phyloP scores from a whole-genome alignment of 148 eudicot species.

The Heliosperma pusillum region DNA sequence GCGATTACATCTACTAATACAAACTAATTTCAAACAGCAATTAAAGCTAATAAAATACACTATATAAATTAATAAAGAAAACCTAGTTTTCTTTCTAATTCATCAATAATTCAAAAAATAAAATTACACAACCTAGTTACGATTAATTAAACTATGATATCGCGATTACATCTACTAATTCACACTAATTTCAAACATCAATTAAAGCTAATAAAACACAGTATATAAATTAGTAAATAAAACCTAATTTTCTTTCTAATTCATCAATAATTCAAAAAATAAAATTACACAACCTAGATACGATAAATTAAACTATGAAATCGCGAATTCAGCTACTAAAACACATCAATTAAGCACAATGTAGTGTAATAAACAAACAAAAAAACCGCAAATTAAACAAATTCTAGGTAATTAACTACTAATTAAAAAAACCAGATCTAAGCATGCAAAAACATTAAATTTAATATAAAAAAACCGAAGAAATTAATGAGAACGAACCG shows the following conservation, averaged over 20 bases:
- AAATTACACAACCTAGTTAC: too few relatives aligned
- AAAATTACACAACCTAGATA: too few relatives aligned
- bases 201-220: not conserved
- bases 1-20: not conserved
- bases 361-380: not conserved
- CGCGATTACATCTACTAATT: too few relatives aligned
- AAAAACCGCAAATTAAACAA: not conserved
- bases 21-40: too few relatives aligned
- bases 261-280: not conserved
- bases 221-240: too few relatives aligned
- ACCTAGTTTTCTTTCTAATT: not conserved
- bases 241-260: not conserved
- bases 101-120: too few relatives aligned
- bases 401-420: too few relatives aligned
- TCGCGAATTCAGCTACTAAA: not conserved
- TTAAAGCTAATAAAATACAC: too few relatives aligned
- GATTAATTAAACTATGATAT: too few relatives aligned
- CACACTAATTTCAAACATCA: not conserved
- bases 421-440: not conserved
- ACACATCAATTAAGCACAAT: not conserved
- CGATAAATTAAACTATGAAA: not conserved
- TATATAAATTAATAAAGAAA: too few relatives aligned
- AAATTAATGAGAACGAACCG: conserved; percentile 16
- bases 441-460: not conserved
- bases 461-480: not conserved